phyloP scores from a whole-genome alignment of 805 yeast genomes.

The Kazachstania bromeliacearum region DNA sequence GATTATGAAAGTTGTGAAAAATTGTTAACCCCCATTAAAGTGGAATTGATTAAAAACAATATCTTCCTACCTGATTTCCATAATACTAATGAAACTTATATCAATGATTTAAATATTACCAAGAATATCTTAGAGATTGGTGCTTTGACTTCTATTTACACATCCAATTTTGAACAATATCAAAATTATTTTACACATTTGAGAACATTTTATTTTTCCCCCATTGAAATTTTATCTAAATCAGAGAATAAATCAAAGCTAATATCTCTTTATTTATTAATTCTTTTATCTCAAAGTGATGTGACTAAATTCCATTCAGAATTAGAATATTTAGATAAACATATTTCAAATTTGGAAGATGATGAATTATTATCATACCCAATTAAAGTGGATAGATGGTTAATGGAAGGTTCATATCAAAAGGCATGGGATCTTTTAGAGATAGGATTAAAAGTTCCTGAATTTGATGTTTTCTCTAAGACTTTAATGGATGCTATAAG shows the following conservation, averaged over 20 bases:
- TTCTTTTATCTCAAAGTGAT: slow-evolving; percentile 72
- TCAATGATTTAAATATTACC: slow-evolving; percentile 66
- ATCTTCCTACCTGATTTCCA: slow-evolving; percentile 57
- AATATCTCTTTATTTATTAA: slow-evolving; percentile 64
- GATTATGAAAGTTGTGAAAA: slow-evolving; percentile 53
- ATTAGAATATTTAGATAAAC: slow-evolving; percentile 58
- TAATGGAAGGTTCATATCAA: slow-evolving; percentile 94
- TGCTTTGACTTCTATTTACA: slow-evolving; percentile 66
- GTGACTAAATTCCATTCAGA: slow-evolving; percentile 86
- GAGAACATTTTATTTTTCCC: slow-evolving; percentile 58
- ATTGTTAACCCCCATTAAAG: slow-evolving; percentile 61
- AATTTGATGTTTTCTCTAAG: slow-evolving; percentile 68
- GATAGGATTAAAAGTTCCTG: slow-evolving; percentile 41
- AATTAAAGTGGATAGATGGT: slow-evolving; percentile 79
- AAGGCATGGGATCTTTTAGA: slow-evolving; percentile 71
- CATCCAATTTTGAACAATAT: slow-evolving; percentile 52
- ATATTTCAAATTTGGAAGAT: slow-evolving; percentile 39
- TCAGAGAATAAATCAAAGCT: slow-evolving; percentile 64
- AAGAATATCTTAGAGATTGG: slow-evolving; percentile 83
- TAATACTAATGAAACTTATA: slow-evolving; percentile 31
- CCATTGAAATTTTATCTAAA: slow-evolving; percentile 28
- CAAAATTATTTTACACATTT: slow-evolving; percentile 66
- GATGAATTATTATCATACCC: slow-evolving; percentile 76
- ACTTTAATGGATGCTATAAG: slow-evolving; percentile 73
- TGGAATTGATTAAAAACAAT: slow-evolving; percentile 69